phyloP scores from a whole-genome alignment of 2,329 filamentous ascomycete genomes.

The Alternaria solani region DNA sequence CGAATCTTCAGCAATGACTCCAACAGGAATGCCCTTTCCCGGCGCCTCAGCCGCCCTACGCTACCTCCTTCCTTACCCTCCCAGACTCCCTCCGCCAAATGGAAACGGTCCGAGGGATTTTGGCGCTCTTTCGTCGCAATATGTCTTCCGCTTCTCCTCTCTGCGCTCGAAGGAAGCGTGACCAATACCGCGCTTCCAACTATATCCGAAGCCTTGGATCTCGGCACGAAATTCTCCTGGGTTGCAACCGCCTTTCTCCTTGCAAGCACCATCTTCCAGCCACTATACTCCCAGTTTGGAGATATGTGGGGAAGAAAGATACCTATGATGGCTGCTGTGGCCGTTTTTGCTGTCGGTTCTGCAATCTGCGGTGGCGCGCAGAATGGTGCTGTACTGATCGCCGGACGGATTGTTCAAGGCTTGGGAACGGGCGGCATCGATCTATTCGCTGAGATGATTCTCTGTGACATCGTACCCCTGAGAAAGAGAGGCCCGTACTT shows the following conservation, averaged over 20 bases:
- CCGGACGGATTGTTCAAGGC: constrained; percentile 65
- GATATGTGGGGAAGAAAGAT: constrained; percentile 63
- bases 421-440: constrained; percentile 58
- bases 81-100: constrained; percentile 13
- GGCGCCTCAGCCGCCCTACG: constrained; percentile 10
- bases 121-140: constrained; percentile 43
- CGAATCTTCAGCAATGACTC: neutral
- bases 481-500: constrained; percentile 55
- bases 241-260: constrained; percentile 40
- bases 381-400: constrained; percentile 59
- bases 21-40: neutral
- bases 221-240: constrained; percentile 38
- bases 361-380: constrained; percentile 61
- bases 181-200: constrained; percentile 54
- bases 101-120: constrained; percentile 34
- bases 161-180: constrained; percentile 49
- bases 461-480: constrained; percentile 61
- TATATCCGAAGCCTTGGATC: constrained; percentile 42
- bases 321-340: constrained; percentile 49
- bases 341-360: constrained; percentile 62
- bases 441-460: constrained; percentile 58
- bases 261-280: constrained; percentile 56
- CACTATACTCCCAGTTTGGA: constrained; percentile 60
- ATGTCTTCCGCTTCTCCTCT: constrained; percentile 35
- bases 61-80: constrained; percentile 12